A percentile compares a stretch with the other conserved stretches of the same genome.
Evolutionary conservation across 2,329 filamentous ascomycete genomes (phyloP).

Genomic region (Zarea fungicola): DNA sequence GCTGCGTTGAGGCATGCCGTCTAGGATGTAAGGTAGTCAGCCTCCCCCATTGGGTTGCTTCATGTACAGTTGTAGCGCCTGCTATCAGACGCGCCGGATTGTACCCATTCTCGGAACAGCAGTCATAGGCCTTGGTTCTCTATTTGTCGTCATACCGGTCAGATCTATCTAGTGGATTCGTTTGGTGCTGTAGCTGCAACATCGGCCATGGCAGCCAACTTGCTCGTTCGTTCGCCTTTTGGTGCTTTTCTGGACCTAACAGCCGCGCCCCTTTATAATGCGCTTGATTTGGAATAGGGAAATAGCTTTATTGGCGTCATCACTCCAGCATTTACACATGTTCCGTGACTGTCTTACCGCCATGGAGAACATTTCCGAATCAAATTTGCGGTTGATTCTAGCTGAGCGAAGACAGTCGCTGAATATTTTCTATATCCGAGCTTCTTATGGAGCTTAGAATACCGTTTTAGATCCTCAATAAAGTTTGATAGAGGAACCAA

Average conservation of each 20-base stretch:
- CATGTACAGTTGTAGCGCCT: conserved; percentile 53
- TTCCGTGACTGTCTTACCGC: background rate
- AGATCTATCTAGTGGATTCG: background rate
- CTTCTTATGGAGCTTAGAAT: too few species aligned
- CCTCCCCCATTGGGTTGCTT: conserved; percentile 44
- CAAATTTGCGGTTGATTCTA: background rate
- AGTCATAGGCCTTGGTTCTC: conserved; percentile 40
- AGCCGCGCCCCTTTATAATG: conserved; percentile 31
- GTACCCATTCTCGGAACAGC: conserved; percentile 50
- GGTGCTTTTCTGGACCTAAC: conserved; percentile 55
- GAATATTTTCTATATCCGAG: too few species aligned
- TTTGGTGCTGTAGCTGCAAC: background rate
- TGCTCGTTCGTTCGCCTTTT: conserved; percentile 43
- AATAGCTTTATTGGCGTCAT: conserved; percentile 39
- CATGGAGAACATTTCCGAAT: background rate
- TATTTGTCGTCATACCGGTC: background rate
- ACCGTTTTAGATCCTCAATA: too few species aligned
- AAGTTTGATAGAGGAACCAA: too few species aligned
- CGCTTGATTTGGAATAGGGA: conserved; percentile 39
- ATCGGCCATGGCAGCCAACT: background rate
- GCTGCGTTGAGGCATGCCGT: background rate
- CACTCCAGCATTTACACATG: conserved; percentile 29
- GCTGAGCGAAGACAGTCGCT: too few species aligned
- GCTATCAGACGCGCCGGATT: conserved; percentile 48
- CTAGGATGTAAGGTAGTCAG: background rate